Evolutionary conservation across 768 basidiomycete species (phyloP), one percentile per base, ranked within the genome.

Genomic region (Calocybe cyanea): DNA sequence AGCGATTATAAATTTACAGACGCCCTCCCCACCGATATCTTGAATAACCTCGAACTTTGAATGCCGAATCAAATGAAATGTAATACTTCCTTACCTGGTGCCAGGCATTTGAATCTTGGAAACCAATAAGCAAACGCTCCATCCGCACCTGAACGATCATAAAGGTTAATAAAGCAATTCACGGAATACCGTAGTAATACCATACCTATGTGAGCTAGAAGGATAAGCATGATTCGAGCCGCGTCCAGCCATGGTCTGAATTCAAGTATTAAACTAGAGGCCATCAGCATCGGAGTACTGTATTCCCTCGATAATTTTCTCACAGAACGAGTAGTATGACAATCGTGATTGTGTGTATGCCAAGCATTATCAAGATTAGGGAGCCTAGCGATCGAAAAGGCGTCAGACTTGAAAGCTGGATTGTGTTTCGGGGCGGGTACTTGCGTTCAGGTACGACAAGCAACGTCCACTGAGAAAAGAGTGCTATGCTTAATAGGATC

Each of bases 161-260:
- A 15, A 34, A 21, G 39, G 48, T 36, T 8, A 46, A 28, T 49
- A 43, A 19, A 20, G 14, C 38, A 32, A 25, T 4, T n/a, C 3
- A 14, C n/a, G 5, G 23, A 21, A 39, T 14, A 31, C 34, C 11
- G 30, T 14, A 7, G 39, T 25, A 21, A 14, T 20, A 28, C 60
- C 62, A n/a, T 51, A 78, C 80, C 75, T 14, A 71, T 58, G 43
- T 83, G 79, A 19, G 58, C 56, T 10, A 70, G 32, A 7, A 77
- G 46, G 15, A 83, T 59, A 37, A 78, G 66, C 20, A 71, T 38
- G 20, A 81, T 55, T 23, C 79, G 70, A 9, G 76, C 73, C 1
- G 66, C 68, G 53, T 83, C 81, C 3, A 81, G 56, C 78, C 78
- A 81, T 11, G 63, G 54, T 31, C 77, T 68, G 38, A 80, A 82